Conservation (phyloP, 2,329 filamentous ascomycete genomes). For the Chaetomiaceae sp. region DNA sequence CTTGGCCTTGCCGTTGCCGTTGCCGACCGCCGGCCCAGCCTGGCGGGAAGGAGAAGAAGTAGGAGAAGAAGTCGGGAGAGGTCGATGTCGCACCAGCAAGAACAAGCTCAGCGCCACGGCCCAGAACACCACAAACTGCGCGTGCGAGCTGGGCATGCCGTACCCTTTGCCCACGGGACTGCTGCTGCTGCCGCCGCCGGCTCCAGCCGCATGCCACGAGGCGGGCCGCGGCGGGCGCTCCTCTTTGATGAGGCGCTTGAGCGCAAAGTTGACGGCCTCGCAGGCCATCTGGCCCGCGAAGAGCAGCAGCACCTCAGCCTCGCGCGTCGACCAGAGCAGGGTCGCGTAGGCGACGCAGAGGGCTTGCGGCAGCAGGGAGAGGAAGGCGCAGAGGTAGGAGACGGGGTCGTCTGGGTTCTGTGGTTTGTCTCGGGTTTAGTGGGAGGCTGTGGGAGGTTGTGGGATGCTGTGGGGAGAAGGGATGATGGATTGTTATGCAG, state of each 20-base stretch:
- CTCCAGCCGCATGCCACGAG: no score
- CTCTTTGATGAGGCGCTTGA: slow-evolving; percentile 90
- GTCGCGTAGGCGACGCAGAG: slow-evolving; percentile 87
- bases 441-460: neutral
- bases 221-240: slow-evolving; percentile 67
- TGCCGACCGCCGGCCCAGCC: no score
- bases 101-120: slow-evolving; percentile 78
- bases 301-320: slow-evolving; percentile 83
- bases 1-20: no score
- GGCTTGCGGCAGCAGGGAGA: slow-evolving; percentile 87
- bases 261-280: slow-evolving; percentile 80
- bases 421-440: slow-evolving; percentile 65
- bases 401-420: slow-evolving; percentile 80
- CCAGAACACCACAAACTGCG: slow-evolving; percentile 93
- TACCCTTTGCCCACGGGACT: slow-evolving; percentile 65
- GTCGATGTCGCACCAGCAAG: slow-evolving; percentile 71
- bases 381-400: slow-evolving; percentile 86
- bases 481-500: neutral
- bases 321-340: slow-evolving; percentile 83
- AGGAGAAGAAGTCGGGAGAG: neutral
- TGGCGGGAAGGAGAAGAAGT: no score
- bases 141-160: slow-evolving; percentile 92
- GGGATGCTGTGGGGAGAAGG: neutral
- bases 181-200: slow-evolving; percentile 45
- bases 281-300: slow-evolving; percentile 87